Conservation (phyloP, 768 basidiomycete species). For the Boletus rubescentipes region DNA sequence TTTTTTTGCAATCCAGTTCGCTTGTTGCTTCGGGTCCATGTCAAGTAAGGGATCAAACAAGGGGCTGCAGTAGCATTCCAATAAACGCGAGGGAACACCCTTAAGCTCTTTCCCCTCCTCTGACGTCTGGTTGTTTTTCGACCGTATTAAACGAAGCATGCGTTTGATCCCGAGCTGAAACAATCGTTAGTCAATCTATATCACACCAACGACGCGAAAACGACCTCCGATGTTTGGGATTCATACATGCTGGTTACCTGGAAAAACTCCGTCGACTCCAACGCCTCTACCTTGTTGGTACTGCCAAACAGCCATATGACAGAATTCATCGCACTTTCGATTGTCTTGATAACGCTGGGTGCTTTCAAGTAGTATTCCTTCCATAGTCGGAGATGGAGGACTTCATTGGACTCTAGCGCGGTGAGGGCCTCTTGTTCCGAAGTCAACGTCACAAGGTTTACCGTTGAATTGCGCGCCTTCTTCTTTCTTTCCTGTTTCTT, state of each 20-base stretch:
- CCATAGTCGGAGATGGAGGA: conserved; percentile 64
- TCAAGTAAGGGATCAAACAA: conserved; percentile 86
- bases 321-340: conserved; percentile 67
- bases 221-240: conserved; percentile 74
- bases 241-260: conserved; percentile 77
- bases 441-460: conserved; percentile 67
- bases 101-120: conserved; percentile 79
- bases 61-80: conserved; percentile 84
- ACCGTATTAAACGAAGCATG: conserved; percentile 97
- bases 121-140: conserved; percentile 81
- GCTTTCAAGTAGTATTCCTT: conserved; percentile 90
- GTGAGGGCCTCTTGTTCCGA: conserved; percentile 73
- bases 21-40: conserved; percentile 77
- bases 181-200: neutral
- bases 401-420: conserved; percentile 62
- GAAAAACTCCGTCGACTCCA: conserved; percentile 91
- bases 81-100: conserved; percentile 79
- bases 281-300: conserved; percentile 78
- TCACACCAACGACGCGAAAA: neutral
- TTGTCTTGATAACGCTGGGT: conserved; percentile 71
- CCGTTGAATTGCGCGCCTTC: conserved; percentile 63
- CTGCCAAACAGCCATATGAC: conserved; percentile 81
- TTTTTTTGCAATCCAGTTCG: conserved; percentile 94
- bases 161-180: conserved; percentile 82
- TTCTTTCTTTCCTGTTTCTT: conserved; percentile 46